Evolutionary conservation across 2,329 filamentous ascomycete species (phyloP).

Genomic region (Arthrinium puccinioides): DNA sequence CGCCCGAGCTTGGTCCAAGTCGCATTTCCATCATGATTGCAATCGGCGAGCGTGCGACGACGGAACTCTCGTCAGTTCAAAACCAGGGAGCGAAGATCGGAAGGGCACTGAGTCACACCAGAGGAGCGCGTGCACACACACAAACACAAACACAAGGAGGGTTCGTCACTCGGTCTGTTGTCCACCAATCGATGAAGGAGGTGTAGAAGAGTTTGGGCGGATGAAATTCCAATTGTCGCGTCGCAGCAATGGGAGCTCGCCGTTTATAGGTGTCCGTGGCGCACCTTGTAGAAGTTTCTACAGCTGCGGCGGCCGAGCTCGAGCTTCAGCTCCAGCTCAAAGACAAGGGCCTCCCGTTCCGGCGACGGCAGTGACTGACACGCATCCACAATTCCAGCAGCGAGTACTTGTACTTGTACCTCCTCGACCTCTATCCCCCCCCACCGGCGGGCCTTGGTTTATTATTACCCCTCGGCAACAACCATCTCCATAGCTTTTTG

Average conservation of each 20-base stretch:
- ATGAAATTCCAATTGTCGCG: slow-evolving; percentile 21
- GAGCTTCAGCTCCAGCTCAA: slow-evolving; percentile 5
- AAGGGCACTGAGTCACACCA: too few relatives aligned
- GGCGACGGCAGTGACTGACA: slow-evolving; percentile 1
- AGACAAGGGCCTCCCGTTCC: slow-evolving; percentile 1
- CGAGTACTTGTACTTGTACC: slow-evolving; percentile 1
- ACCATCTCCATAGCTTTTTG: neutral
- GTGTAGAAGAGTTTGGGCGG: too few relatives aligned
- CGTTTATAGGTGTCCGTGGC: slow-evolving; percentile 22
- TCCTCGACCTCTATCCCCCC: neutral
- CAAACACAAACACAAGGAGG: too few relatives aligned
- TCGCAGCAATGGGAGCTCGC: slow-evolving; percentile 12
- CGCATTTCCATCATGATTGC: too few relatives aligned
- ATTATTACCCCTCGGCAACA: slow-evolving; percentile 3
- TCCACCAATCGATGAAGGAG: too few relatives aligned
- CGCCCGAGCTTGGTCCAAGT: too few relatives aligned
- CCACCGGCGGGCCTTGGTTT: too few relatives aligned
- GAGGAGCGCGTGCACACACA: too few relatives aligned
- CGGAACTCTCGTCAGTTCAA: too few relatives aligned
- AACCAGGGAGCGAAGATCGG: too few relatives aligned
- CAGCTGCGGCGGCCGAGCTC: slow-evolving; percentile 2
- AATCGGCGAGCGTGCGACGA: too few relatives aligned
- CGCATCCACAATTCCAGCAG: slow-evolving; percentile 3
- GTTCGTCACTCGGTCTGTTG: too few relatives aligned
- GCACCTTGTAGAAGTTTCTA: slow-evolving; percentile 27